phyloP scores from a whole-genome alignment of 768 basidiomycete species.

The Mycena filopes region DNA sequence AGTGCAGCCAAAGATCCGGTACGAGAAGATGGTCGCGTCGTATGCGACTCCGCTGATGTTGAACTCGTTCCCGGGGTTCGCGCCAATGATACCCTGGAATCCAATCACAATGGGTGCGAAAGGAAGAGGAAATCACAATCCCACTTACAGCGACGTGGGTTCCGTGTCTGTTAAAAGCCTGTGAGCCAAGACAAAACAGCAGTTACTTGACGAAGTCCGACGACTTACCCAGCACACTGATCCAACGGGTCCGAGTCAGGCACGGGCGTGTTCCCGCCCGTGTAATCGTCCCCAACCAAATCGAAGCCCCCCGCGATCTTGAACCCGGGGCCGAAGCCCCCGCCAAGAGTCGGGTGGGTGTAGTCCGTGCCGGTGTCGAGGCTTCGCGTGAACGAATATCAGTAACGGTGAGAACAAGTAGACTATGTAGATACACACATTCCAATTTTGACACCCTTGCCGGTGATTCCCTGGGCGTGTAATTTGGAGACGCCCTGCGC shows the following conservation, averaged over 20 bases:
- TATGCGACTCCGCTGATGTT: conserved; percentile 79
- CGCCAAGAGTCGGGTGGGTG: conserved; percentile 65
- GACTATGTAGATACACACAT: too few species aligned
- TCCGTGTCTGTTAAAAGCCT: conserved; percentile 35
- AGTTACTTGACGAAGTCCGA: too few species aligned
- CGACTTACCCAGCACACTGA: conserved; percentile 56
- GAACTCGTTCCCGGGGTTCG: conserved; percentile 67
- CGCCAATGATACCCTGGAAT: conserved; percentile 67
- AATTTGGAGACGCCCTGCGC: conserved; percentile 69
- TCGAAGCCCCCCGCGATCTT: conserved; percentile 65
- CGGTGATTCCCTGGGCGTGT: conserved; percentile 71
- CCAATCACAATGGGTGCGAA: conserved; percentile 6
- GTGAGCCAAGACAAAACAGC: too few species aligned
- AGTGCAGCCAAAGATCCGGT: conserved; percentile 71
- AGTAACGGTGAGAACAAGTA: conserved; percentile 34
- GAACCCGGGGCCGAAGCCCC: conserved; percentile 63
- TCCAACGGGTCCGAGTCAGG: conserved; percentile 65
- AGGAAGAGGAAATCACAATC: neutral
- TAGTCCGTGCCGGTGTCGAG: conserved; percentile 57
- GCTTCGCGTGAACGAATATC: conserved; percentile 1
- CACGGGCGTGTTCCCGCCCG: conserved; percentile 60
- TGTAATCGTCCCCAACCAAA: conserved; percentile 66
- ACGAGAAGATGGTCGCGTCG: conserved; percentile 62
- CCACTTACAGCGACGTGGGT: conserved; percentile 63
- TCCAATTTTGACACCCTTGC: conserved; percentile 74